Percentiles rank a stretch among this genome's conserved stretches.
These are phyloP conservation scores for Corchorus olitorius DNA, from an alignment of 345 rosid genomes.

Conservation along the genomic window DNA sequence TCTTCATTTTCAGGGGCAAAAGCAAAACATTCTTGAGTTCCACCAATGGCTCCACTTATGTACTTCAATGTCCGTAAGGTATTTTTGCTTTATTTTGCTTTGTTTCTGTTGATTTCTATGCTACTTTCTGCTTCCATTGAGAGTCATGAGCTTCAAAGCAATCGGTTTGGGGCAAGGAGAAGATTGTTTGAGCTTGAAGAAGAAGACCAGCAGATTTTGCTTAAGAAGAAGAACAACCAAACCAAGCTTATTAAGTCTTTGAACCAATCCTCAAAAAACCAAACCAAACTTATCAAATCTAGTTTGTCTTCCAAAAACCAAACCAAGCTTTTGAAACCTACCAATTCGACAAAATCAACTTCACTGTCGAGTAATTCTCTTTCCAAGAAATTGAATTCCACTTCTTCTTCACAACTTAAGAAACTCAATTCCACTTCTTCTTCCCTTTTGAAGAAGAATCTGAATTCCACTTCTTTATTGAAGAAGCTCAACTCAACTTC, in stretches of 20 bases:
- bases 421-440: conserved; percentile 36
- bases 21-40: neutral
- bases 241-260: conserved; percentile 49
- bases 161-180: conserved; percentile 37
- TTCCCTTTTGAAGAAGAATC: conserved; percentile 35
- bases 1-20: conserved; percentile 27
- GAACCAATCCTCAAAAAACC: conserved; percentile 39
- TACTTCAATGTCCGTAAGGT: conserved; percentile 51
- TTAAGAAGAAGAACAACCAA: conserved; percentile 63
- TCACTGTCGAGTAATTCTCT: conserved; percentile 16
- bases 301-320: conserved; percentile 47
- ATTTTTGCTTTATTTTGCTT: conserved; percentile 39
- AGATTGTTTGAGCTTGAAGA: conserved; percentile 42
- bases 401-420: conserved; percentile 46
- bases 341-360: conserved; percentile 45
- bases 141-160: conserved; percentile 29
- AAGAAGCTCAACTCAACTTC: conserved; percentile 41
- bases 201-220: conserved; percentile 31
- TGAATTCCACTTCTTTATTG: conserved; percentile 38
- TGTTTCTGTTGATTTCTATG: conserved; percentile 39
- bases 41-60: conserved; percentile 44
- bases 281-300: conserved; percentile 44
- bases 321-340: conserved; percentile 50
- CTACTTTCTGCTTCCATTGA: conserved; percentile 40
- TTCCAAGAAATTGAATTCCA: conserved; percentile 26